phyloP scores from a whole-genome alignment of 306 rosid species.

The Alnus rubra region DNA sequence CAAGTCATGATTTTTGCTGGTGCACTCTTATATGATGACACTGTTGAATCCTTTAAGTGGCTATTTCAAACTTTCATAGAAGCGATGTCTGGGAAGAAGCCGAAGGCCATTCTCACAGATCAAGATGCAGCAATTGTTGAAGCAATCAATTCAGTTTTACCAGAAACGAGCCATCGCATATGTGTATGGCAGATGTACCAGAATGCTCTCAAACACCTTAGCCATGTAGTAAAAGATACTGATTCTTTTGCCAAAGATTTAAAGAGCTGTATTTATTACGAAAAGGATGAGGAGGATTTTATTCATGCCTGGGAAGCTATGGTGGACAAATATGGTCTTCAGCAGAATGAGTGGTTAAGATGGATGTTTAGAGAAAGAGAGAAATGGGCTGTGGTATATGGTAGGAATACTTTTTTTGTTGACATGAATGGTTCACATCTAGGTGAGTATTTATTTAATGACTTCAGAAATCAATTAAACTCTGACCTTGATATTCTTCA shows the following conservation, averaged over 20 bases:
- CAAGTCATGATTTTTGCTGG: constrained; percentile 56
- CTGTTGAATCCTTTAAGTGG: constrained; percentile 58
- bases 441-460: constrained; percentile 49
- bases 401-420: constrained; percentile 51
- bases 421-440: constrained; percentile 55
- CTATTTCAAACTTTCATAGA: constrained; percentile 47
- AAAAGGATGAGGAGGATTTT: constrained; percentile 55
- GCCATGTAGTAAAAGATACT: constrained; percentile 42
- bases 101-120: constrained; percentile 60
- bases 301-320: constrained; percentile 52
- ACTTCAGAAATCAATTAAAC: constrained; percentile 38
- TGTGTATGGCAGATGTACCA: constrained; percentile 66
- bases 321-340: constrained; percentile 53
- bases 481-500: constrained; percentile 48
- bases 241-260: constrained; percentile 56
- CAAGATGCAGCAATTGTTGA: constrained; percentile 60
- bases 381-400: constrained; percentile 61
- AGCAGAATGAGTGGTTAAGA: constrained; percentile 65
- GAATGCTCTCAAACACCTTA: constrained; percentile 57
- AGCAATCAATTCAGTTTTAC: constrained; percentile 51
- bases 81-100: constrained; percentile 59
- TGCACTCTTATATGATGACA: constrained; percentile 54
- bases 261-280: constrained; percentile 50
- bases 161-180: constrained; percentile 42
- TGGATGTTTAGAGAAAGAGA: constrained; percentile 70